Conservation (phyloP, 768 basidiomycete species). For the Crepidotus variabilis region DNA sequence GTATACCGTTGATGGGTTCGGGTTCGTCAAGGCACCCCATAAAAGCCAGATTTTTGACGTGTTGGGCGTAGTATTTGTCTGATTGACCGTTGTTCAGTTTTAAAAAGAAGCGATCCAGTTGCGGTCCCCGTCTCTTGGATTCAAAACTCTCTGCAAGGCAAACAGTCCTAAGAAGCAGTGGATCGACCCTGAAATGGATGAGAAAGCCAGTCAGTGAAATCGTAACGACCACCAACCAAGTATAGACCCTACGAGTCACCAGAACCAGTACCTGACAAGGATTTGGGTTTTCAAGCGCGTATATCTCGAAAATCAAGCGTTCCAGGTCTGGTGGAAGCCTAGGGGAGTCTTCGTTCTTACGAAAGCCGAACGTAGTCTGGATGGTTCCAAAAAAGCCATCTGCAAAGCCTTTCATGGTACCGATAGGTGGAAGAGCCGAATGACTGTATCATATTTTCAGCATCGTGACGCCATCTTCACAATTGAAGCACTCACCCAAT, state of each 20-base stretch:
- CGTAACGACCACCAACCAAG: conserved; percentile 6
- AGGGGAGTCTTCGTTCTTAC: conserved; percentile 1
- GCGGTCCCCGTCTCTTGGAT: neutral
- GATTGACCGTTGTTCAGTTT: conserved; percentile 13
- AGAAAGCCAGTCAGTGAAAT: neutral
- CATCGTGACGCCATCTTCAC: conserved; percentile 10
- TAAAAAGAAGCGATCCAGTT: conserved; percentile 6
- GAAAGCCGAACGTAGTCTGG: neutral
- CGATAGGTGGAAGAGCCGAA: conserved; percentile 4
- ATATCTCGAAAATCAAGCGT: conserved; percentile 12
- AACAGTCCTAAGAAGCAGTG: conserved; percentile 11
- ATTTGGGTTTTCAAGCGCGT: conserved; percentile 11
- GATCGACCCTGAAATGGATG: conserved; percentile 12
- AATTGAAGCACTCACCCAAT: conserved; percentile 8
- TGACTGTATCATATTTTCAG: conserved; percentile 7
- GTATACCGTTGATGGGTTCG: conserved; percentile 1
- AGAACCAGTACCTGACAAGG: conserved; percentile 10
- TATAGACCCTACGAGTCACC: conserved; percentile 10
- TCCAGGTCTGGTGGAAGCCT: conserved; percentile 9
- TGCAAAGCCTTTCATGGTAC: conserved; percentile 9
- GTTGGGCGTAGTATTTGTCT: conserved; percentile 12
- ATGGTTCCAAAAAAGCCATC: neutral
- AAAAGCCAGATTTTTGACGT: conserved; percentile 15
- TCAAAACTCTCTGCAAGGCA: conserved; percentile 1
- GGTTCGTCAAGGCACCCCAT: neutral